Percentiles rank a stretch among this genome's conserved stretches.
Evolutionary conservation across 108 stramenopile genomes (phyloP).

Genomic region (Nitzschia palea): DNA sequence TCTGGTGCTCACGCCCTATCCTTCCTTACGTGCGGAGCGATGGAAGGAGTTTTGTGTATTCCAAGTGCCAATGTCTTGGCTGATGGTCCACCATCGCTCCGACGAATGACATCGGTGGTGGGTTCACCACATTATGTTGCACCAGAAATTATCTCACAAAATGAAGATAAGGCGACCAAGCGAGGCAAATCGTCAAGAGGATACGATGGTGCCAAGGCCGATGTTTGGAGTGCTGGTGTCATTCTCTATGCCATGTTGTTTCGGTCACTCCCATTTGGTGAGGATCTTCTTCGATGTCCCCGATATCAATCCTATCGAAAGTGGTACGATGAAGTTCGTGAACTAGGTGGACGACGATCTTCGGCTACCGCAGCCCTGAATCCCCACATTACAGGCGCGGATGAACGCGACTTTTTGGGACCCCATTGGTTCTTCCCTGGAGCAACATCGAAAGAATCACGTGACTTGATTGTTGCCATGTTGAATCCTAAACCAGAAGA

Average conservation of each 20-base stretch:
- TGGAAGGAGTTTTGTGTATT: conserved; percentile 48
- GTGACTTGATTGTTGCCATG: conserved; percentile 89
- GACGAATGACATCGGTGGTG: conserved; percentile 86
- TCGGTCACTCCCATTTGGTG: conserved; percentile 88
- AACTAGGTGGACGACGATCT: conserved; percentile 54
- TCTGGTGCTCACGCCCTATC: conserved; percentile 60
- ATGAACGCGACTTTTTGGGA: conserved; percentile 69
- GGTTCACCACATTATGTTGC: conserved; percentile 93
- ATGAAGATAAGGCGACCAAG: conserved; percentile 16
- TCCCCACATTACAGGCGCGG: conserved; percentile 63
- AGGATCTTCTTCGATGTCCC: conserved; percentile 84
- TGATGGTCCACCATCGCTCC: conserved; percentile 49
- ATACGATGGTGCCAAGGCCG: conserved; percentile 91
- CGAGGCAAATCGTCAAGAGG: conserved; percentile 20
- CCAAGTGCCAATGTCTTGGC: conserved; percentile 17
- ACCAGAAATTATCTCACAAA: conserved; percentile 88
- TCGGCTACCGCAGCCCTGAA: conserved; percentile 53
- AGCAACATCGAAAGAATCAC: conserved; percentile 54
- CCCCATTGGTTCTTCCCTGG: conserved; percentile 86
- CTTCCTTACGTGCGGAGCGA: conserved; percentile 72
- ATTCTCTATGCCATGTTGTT: conserved; percentile 91
- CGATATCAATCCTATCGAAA: conserved; percentile 83
- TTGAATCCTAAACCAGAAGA: conserved; percentile 76
- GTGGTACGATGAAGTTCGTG: conserved; percentile 81
- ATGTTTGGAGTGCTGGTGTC: conserved; percentile 94